Evolutionary conservation across 2,329 filamentous ascomycete genomes (phyloP).

Genomic region (Leptodontidium sp.): DNA sequence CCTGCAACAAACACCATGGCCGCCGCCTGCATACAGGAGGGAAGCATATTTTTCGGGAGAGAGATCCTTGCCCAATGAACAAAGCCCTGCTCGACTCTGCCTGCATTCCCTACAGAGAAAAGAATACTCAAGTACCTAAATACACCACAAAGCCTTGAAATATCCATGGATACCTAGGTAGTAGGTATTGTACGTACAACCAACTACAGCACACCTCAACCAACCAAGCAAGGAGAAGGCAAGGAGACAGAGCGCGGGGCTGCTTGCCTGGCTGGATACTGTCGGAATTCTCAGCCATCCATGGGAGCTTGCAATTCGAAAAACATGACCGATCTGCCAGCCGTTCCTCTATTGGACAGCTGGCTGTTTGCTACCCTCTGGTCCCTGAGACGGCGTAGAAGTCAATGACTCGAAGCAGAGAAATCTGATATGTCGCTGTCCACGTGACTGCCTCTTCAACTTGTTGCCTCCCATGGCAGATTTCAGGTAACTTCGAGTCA

Average conservation of each 20-base stretch:
- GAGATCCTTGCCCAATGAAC: slow-evolving; percentile 30
- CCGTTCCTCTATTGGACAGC: slow-evolving; percentile 2
- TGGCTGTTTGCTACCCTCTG: slow-evolving; percentile 13
- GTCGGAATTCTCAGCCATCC: slow-evolving; percentile 18
- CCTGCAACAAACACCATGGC: slow-evolving; percentile 19
- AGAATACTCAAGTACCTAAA: no score
- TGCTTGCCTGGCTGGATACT: slow-evolving; percentile 4
- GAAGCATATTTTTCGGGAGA: slow-evolving; percentile 21
- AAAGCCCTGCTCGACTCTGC: not conserved
- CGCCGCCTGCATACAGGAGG: not conserved
- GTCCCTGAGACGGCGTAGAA: slow-evolving; percentile 15
- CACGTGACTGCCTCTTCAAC: not conserved
- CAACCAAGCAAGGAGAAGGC: no score
- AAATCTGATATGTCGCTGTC: slow-evolving; percentile 4
- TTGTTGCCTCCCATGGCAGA: slow-evolving; percentile 4
- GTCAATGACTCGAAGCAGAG: slow-evolving; percentile 17
- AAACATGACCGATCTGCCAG: slow-evolving; percentile 10
- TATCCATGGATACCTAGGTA: no score
- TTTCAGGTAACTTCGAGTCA: slow-evolving; percentile 1
- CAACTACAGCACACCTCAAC: no score
- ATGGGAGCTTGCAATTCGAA: slow-evolving; percentile 11
- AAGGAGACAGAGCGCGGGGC: no score
- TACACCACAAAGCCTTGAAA: slow-evolving; percentile 1
- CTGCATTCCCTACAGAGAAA: slow-evolving; percentile 21
- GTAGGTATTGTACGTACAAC: no score